Conservation (phyloP, 2,329 filamentous ascomycete genomes). For the Fusarium hainanense region DNA sequence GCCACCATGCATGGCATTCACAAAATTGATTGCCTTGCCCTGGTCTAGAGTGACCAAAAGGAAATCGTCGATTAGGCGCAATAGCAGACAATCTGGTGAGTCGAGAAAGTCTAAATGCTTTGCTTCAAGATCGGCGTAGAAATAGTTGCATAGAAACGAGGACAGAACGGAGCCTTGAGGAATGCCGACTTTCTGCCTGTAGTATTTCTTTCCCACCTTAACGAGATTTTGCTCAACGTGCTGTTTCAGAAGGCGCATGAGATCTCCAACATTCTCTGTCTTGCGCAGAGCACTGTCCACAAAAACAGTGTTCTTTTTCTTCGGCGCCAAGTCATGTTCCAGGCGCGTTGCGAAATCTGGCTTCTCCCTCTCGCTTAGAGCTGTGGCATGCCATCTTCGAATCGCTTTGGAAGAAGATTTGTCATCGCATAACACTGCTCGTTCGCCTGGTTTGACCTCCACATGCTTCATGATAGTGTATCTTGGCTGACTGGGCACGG, state of each 20-base stretch:
- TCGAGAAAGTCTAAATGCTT: conserved; percentile 75
- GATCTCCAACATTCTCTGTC: conserved; percentile 64
- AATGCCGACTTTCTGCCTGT: conserved; percentile 88
- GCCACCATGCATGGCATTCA: conserved; percentile 83
- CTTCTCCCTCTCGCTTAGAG: conserved; percentile 56
- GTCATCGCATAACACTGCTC: conserved; percentile 32
- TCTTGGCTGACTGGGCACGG: conserved; percentile 63
- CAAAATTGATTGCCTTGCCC: conserved; percentile 75
- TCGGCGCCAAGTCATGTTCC: conserved; percentile 52
- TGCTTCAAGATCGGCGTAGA: conserved; percentile 88
- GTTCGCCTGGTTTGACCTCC: conserved; percentile 69
- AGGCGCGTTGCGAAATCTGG: conserved; percentile 60
- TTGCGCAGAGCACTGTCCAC: conserved; percentile 74
- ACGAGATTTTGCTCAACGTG: conserved; percentile 90
- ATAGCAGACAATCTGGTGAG: conserved; percentile 68
- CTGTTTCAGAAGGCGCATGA: conserved; percentile 77
- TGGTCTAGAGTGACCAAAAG: conserved; percentile 81
- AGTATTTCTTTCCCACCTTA: conserved; percentile 88
- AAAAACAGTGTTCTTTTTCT: conserved; percentile 77
- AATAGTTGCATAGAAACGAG: conserved; percentile 90
- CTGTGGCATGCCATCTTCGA: conserved; percentile 65
- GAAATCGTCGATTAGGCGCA: conserved; percentile 93
- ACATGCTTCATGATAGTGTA: conserved; percentile 82
- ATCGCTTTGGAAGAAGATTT: conserved; percentile 52
- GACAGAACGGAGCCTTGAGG: conserved; percentile 93